Percentiles rank a stretch among this genome's conserved stretches.
phyloP scores from a whole-genome alignment of 2,329 filamentous ascomycete genomes.

The Aureobasidium pullulans region DNA sequence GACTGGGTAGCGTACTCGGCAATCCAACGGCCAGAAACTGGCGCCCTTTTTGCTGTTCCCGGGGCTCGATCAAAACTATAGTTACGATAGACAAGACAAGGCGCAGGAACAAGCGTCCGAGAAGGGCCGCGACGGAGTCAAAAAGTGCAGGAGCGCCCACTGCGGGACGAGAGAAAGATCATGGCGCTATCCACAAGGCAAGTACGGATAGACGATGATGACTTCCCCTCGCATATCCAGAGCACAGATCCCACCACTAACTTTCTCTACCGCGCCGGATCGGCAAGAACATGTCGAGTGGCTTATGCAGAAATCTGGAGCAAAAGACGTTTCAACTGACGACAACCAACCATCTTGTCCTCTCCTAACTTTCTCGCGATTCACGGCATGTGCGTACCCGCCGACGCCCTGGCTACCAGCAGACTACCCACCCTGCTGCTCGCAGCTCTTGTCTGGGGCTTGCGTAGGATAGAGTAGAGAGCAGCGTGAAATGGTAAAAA shows the following conservation, averaged over 20 bases:
- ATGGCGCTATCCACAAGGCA: slow-evolving; percentile 7
- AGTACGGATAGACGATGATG: not conserved
- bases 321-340: not conserved
- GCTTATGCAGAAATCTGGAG: slow-evolving; percentile 6
- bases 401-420: not conserved
- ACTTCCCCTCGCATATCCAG: slow-evolving; percentile 8
- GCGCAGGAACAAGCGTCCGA: slow-evolving; percentile 10
- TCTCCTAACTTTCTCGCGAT: not conserved
- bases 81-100: slow-evolving; percentile 1
- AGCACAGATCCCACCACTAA: not conserved
- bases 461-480: not conserved
- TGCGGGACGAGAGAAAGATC: not conserved
- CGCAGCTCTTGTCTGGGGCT: not conserved
- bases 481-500: not conserved
- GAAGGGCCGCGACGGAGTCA: slow-evolving; percentile 2
- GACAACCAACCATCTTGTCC: slow-evolving; percentile 1
- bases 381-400: not conserved
- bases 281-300: slow-evolving; percentile 8
- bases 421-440: not conserved
- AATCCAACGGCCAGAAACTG: slow-evolving; percentile 1
- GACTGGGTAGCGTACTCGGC: slow-evolving; percentile 1
- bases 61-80: slow-evolving; percentile 8
- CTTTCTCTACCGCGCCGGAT: slow-evolving; percentile 5
- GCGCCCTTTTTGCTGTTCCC: not conserved
- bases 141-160: not conserved